Evolutionary conservation across 371 early-diverging fungal species (phyloP).

Genomic region (Circinella umbellata): DNA sequence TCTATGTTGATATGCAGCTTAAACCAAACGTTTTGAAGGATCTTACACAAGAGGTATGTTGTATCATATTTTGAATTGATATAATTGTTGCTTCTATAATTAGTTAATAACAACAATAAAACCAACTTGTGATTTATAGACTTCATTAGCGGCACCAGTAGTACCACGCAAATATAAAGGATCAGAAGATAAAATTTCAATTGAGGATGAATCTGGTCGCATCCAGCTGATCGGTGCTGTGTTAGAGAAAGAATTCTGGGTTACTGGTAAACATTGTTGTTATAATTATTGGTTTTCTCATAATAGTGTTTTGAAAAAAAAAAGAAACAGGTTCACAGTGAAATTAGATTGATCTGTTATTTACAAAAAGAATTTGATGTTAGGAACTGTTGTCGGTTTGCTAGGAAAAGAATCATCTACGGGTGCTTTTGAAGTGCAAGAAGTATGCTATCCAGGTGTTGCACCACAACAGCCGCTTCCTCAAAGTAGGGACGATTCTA

Average conservation of each 20-base stretch:
- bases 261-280: slow-evolving; percentile 58
- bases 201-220: slow-evolving; percentile 95
- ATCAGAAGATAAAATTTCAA: slow-evolving; percentile 62
- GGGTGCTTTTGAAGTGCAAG: slow-evolving; percentile 85
- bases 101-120: too few species aligned
- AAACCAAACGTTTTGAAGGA: slow-evolving; percentile 92
- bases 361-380: too few species aligned
- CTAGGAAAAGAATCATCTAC: slow-evolving; percentile 72
- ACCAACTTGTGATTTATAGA: neutral
- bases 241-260: slow-evolving; percentile 55
- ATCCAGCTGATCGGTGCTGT: slow-evolving; percentile 65
- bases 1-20: slow-evolving; percentile 81
- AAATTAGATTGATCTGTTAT: neutral
- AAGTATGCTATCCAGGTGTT: slow-evolving; percentile 77
- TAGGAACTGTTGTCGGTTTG: slow-evolving; percentile 78
- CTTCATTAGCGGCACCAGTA: slow-evolving; percentile 49
- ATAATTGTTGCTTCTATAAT: too few species aligned
- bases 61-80: too few species aligned
- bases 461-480: slow-evolving; percentile 51
- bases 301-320: too few species aligned
- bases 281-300: too few species aligned
- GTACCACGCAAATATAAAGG: slow-evolving; percentile 68
- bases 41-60: slow-evolving; percentile 73
- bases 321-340: neutral
- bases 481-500: slow-evolving; percentile 12